Evolutionary conservation across 805 yeast species (phyloP), one percentile per base, ranked within the genome.

Genomic region (Hemisphaericaspora nanyangensis): DNA sequence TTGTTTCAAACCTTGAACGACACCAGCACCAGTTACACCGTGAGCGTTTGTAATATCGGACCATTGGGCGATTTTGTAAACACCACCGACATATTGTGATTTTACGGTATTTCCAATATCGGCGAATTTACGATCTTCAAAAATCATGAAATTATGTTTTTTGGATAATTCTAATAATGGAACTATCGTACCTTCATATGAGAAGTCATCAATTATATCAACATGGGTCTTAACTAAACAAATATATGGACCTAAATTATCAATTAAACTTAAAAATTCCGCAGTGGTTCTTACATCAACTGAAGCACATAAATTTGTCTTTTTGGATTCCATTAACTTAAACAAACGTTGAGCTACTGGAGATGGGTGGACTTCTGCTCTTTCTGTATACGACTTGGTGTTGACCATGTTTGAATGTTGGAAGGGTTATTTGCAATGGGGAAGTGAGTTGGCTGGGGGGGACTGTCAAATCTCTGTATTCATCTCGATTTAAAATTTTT

Each of bases 51-150:
- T 91, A 50, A 93, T 89, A 56, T 93, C 96, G 0, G 98, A 80
- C 99, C 99, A 93, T 53, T 80, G 68, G 11, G 95, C 93, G 45
- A 91, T 91, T 56, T 78, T 80, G 68, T 79, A 89, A 8, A 87
- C 82, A 32, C 99, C 99, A 28, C 95, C 87, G 24, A 85, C 70
- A 62, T 91, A 93, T 63, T 93, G 99, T 32, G 87, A 77, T 65
- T 91, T 90, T 39, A 93, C 99, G 1, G 99, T 93, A 56, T 90
- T 88, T 13, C 99, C 99, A 52, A 93, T 93, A 62, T 93, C 99
- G 17, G 99, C 99, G 63, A 93, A 93, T 66, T 93, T 93, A 48
- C 99, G 77, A 65, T 93, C 99, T 66, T 93, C 99, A 58, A 93
- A 93, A 49, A 93, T 83, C 72, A 93, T 66, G 55, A 93, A 93